Evolutionary conservation across 306 rosid genomes (phyloP).

Genomic region (Alnus glutinosa): DNA sequence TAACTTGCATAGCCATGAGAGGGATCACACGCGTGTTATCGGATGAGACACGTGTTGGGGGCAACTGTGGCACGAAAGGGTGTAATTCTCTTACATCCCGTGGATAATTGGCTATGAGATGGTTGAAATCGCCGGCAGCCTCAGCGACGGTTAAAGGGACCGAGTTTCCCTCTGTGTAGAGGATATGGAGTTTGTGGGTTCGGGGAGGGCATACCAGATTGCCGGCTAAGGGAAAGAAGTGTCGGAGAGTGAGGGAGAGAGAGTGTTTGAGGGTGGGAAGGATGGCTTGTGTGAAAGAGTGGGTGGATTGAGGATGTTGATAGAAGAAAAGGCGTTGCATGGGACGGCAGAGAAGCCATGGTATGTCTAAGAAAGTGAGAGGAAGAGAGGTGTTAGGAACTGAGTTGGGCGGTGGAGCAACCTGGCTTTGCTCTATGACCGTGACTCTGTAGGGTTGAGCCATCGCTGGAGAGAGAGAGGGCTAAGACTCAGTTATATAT

Average conservation of each 20-base stretch:
- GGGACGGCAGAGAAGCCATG: slow-evolving; percentile 26
- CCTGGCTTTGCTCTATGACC: slow-evolving; percentile 13
- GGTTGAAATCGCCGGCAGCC: slow-evolving; percentile 4
- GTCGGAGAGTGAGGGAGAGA: slow-evolving; percentile 42
- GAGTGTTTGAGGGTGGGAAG: slow-evolving; percentile 44
- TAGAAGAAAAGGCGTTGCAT: slow-evolving; percentile 40
- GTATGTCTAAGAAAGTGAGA: slow-evolving; percentile 42
- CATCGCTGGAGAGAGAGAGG: neutral
- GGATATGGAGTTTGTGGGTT: slow-evolving; percentile 22
- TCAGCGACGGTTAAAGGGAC: slow-evolving; percentile 24
- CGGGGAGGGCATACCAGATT: slow-evolving; percentile 30
- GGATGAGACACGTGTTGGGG: neutral
- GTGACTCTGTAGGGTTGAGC: neutral
- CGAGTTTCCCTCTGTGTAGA: slow-evolving; percentile 11
- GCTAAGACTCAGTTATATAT: no score
- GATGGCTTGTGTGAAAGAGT: slow-evolving; percentile 23
- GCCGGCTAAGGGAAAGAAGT: slow-evolving; percentile 38
- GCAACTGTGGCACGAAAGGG: slow-evolving; percentile 11
- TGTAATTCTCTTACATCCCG: slow-evolving; percentile 26
- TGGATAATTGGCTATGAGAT: slow-evolving; percentile 16
- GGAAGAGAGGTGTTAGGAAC: slow-evolving; percentile 34
- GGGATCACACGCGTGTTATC: slow-evolving; percentile 13
- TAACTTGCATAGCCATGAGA: slow-evolving; percentile 33
- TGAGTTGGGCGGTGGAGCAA: slow-evolving; percentile 31
- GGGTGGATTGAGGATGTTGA: slow-evolving; percentile 24